Evolutionary conservation across 2,329 filamentous ascomycete species (phyloP).

Genomic region (Juglanconis oblonga): DNA sequence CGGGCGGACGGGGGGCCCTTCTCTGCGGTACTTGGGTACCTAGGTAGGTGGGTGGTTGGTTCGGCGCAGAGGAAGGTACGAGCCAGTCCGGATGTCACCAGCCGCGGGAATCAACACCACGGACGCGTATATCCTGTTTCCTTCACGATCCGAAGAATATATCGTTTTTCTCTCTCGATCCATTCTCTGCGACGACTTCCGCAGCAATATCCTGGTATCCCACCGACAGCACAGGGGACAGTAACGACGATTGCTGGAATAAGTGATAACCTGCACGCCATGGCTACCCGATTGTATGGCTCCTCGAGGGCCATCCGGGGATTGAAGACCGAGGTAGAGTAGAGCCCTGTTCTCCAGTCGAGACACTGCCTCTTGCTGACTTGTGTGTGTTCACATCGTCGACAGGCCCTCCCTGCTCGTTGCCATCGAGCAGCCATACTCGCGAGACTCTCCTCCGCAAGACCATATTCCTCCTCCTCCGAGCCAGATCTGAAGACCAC

Average conservation of each 20-base stretch:
- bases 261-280: background rate
- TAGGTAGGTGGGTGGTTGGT: background rate
- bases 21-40: background rate
- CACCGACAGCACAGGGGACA: no score
- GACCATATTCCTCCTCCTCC: constrained; percentile 68
- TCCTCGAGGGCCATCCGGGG: constrained; percentile 13
- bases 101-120: background rate
- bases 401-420: background rate
- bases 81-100: background rate
- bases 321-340: constrained; percentile 9
- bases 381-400: background rate
- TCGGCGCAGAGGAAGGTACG: background rate
- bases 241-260: no score
- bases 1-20: background rate
- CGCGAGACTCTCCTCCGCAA: constrained; percentile 32
- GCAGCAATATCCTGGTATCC: background rate
- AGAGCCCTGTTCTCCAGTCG: background rate
- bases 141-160: background rate
- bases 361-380: background rate
- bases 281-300: constrained; percentile 15
- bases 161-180: background rate
- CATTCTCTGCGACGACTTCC: background rate
- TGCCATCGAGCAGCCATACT: background rate
- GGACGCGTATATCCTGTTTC: background rate
- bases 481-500: constrained; percentile 90